Evolutionary conservation across 2,329 filamentous ascomycete species (phyloP).

Genomic region (Fusarium multiceps): DNA sequence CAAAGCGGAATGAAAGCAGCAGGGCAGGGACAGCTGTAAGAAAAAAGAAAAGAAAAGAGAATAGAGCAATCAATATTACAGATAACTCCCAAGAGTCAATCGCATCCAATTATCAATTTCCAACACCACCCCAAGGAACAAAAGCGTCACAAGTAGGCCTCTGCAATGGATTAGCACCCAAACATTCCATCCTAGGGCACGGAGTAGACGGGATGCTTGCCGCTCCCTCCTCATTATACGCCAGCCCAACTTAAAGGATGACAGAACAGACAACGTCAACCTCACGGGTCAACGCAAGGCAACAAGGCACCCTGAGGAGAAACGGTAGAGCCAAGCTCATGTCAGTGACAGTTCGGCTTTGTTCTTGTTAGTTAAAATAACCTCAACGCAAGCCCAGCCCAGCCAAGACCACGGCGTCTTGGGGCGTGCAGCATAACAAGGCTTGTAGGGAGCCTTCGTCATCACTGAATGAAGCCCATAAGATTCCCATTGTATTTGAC

Average conservation of each 20-base stretch:
- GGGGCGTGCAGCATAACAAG: slow-evolving; percentile 14
- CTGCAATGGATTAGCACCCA: background rate
- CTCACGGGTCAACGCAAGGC: slow-evolving; percentile 25
- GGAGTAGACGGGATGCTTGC: slow-evolving; percentile 17
- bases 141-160: background rate
- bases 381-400: slow-evolving; percentile 3
- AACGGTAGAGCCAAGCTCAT: slow-evolving; percentile 26
- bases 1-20: slow-evolving; percentile 16
- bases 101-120: background rate
- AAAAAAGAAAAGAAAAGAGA: slow-evolving; percentile 6
- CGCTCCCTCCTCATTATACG: background rate
- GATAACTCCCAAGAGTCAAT: background rate
- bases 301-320: slow-evolving; percentile 8
- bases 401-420: slow-evolving; percentile 21
- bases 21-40: slow-evolving; percentile 13
- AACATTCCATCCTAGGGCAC: slow-evolving; percentile 1
- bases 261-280: background rate
- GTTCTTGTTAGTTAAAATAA: slow-evolving; percentile 13
- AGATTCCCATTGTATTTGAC: background rate
- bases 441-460: background rate
- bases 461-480: background rate
- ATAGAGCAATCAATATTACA: background rate
- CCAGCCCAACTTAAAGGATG: slow-evolving; percentile 1
- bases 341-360: slow-evolving; percentile 22
- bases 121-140: background rate